Evolutionary conservation across 257 asterid genomes (phyloP).

Genomic region (Solanum pinnatisectum): DNA sequence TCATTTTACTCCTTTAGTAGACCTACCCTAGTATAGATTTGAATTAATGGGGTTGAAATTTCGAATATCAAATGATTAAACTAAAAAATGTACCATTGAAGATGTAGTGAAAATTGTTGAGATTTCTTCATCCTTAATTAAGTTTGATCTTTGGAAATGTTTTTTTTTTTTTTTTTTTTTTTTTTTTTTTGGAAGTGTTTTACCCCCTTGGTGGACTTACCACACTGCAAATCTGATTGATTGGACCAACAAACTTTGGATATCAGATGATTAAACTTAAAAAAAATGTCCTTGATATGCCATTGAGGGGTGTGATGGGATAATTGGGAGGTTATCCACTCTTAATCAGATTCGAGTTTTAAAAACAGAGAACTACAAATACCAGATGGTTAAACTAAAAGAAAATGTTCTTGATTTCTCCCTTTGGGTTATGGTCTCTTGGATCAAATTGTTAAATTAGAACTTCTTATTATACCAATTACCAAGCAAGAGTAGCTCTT

Average conservation of each 20-base stretch:
- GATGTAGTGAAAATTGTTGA: neutral
- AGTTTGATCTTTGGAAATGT: neutral
- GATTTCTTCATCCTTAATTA: neutral
- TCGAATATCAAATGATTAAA: neutral
- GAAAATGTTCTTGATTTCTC: neutral
- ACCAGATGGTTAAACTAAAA: neutral
- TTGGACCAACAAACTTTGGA: neutral
- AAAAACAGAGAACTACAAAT: neutral
- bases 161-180: no score
- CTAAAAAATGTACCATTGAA: neutral
- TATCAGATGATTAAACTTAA: neutral
- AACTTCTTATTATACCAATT: neutral
- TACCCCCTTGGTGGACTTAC: neutral
- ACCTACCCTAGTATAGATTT: neutral
- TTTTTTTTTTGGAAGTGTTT: neutral
- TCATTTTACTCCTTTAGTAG: neutral
- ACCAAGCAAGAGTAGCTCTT: neutral
- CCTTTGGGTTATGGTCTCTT: neutral
- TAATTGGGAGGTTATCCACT: neutral
- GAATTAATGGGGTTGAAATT: neutral
- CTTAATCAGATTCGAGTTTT: neutral
- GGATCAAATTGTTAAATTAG: neutral
- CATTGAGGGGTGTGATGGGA: neutral
- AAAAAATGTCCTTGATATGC: neutral
- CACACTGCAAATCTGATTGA: neutral